A percentile compares a stretch with the other conserved stretches of the same genome.
phyloP scores from a whole-genome alignment of 352 stramenopile genomes.

The Pythium scleroteichum region DNA sequence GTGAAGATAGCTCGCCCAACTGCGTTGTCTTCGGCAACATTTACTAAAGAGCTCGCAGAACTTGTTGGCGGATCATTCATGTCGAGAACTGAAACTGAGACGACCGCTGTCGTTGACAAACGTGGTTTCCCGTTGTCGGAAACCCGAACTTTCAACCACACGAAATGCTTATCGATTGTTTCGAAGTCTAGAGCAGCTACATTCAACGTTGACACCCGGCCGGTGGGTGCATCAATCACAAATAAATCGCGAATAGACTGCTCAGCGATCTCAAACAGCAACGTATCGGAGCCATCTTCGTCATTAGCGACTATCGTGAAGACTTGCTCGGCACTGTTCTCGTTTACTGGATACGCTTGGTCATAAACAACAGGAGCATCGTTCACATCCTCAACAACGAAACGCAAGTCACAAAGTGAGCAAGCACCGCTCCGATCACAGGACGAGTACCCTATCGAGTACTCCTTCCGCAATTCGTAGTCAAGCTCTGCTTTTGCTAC shows the following conservation, averaged over 20 bases:
- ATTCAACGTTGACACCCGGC: constrained; percentile 13
- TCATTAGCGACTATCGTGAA: constrained; percentile 41
- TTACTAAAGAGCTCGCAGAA: not conserved
- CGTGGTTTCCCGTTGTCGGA: constrained; percentile 41
- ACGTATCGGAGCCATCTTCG: constrained; percentile 37
- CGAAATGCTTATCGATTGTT: constrained; percentile 32
- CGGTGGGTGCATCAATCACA: constrained; percentile 25
- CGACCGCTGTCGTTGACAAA: constrained; percentile 26
- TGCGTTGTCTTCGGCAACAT: constrained; percentile 22
- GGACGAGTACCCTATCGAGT: constrained; percentile 9
- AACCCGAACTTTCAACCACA: constrained; percentile 56
- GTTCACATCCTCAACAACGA: constrained; percentile 26
- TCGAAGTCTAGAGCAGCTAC: constrained; percentile 41
- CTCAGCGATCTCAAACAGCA: constrained; percentile 46
- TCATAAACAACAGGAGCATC: constrained; percentile 22
- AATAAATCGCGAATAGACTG: constrained; percentile 45
- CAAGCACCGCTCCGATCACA: constrained; percentile 27
- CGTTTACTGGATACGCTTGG: constrained; percentile 30
- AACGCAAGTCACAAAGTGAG: constrained; percentile 12
- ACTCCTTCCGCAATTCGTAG: constrained; percentile 22
- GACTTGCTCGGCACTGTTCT: constrained; percentile 37
- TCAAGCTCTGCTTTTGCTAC: constrained; percentile 18
- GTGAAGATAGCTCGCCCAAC: constrained; percentile 23
- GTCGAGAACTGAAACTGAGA: constrained; percentile 29
- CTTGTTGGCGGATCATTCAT: constrained; percentile 31